Base-by-base conservation (phyloP, 495 filamentous ascomycete genomes). In the Apodospora peruviana region DNA sequence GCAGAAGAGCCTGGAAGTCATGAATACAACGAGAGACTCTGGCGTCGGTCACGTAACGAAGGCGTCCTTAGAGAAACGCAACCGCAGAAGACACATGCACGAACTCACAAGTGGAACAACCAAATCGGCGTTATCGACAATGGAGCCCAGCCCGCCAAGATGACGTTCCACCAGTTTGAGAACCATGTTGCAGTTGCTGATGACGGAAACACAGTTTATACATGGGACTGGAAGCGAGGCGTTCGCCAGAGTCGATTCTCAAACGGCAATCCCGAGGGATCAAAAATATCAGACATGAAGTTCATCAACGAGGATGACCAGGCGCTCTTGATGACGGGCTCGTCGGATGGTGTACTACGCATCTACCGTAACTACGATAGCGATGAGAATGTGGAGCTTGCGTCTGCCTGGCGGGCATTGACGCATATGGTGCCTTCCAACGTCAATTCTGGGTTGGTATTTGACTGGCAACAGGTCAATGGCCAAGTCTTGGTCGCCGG, bases 251-350 rank as follows among this genome's bases (percentile, higher is more conserved):
- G 83, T 62, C 82, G 87, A 43, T 99, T 99, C 68, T 91, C 87
- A 2, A 96, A 96, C 59, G 88, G 86, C 21, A 97, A 97, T 61
- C 93, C 93, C 0, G 76, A 83, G 16, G 89, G 89, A 11, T 94
- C 89, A 4, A 89, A 86, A 58, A 93, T 99, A 45, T 96, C 89
- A 20, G 91, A 96, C 69, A 81, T 95, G 55, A 84, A 88, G 34
- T 94, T 96, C 61, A 93, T 99, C 68, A 99, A 99, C 56, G 93
- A 99, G 63, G 93, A 99, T 57, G 93, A 99, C 58, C 88, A 93
- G 61, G 91, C 94, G 7, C 77, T 96, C 24, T 67, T 98, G 38
- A 88, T 97, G 83, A 96, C 89, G 5, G 93, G 91, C 4, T 91
- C 89, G 9, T 95, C 88, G 1, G 93, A 99, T 58, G 93, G 93